These are phyloP conservation scores for Penicillium lividum DNA, from an alignment of 495 filamentous ascomycete species.

Conservation along the genomic window DNA sequence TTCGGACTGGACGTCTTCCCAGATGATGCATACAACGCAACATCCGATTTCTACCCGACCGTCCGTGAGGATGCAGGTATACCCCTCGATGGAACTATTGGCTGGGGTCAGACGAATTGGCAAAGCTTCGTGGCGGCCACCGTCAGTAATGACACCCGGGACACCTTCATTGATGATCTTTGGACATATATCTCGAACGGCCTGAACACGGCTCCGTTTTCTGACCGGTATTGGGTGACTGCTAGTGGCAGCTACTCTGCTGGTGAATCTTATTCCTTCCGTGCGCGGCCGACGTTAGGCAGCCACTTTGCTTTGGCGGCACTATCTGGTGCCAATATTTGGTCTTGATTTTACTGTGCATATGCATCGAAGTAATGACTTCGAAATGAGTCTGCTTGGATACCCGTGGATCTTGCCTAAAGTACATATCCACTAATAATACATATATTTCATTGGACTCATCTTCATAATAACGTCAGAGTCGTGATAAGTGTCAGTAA, in stretches of 20 bases:
- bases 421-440: background rate
- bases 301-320: conserved; percentile 27
- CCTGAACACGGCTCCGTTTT: conserved; percentile 42
- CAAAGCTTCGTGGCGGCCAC: conserved; percentile 34
- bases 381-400: background rate
- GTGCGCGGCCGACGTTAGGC: conserved; percentile 23
- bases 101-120: conserved; percentile 45
- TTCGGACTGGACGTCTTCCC: conserved; percentile 42
- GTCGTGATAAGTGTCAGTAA: background rate
- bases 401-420: background rate
- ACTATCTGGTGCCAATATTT: conserved; percentile 17
- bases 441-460: no score
- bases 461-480: no score
- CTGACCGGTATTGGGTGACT: conserved; percentile 35
- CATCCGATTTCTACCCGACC: conserved; percentile 34
- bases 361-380: background rate
- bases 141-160: conserved; percentile 21
- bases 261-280: conserved; percentile 21
- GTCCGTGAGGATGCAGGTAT: conserved; percentile 34
- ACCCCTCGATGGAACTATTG: conserved; percentile 30
- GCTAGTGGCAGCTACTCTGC: conserved; percentile 10
- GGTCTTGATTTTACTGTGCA: conserved; percentile 10
- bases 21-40: conserved; percentile 33
- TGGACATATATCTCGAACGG: conserved; percentile 43
- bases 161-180: conserved; percentile 34